phyloP scores from a whole-genome alignment of 1,284 basidiomycete genomes.

The Austroboletus novae-zelandiae region DNA sequence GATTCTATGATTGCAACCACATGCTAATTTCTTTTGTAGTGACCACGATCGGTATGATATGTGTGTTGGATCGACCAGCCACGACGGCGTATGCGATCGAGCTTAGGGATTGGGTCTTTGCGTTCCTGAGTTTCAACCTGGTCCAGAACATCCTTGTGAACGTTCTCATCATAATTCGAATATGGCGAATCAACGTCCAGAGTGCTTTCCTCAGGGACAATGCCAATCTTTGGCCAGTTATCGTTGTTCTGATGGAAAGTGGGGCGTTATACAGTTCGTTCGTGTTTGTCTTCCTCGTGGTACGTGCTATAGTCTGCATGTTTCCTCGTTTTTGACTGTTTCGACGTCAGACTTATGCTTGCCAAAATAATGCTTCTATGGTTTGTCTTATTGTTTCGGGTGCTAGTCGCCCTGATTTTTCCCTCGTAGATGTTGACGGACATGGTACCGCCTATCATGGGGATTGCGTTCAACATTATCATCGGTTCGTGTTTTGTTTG shows the following conservation, averaged over 20 bases:
- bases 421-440: constrained; percentile 8
- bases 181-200: constrained; percentile 5
- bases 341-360: constrained; percentile 2
- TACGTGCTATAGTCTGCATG: neutral
- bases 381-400: neutral
- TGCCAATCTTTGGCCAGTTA: constrained; percentile 4
- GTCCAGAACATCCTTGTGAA: constrained; percentile 9
- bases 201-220: neutral
- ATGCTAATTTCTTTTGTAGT: neutral
- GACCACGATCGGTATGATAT: neutral
- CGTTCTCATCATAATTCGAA: constrained; percentile 5
- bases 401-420: neutral
- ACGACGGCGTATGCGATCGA: constrained; percentile 2
- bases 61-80: neutral
- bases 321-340: neutral
- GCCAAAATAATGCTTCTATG: constrained; percentile 8
- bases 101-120: constrained; percentile 6
- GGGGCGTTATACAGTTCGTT: constrained; percentile 10
- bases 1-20: neutral
- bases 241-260: constrained; percentile 10
- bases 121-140: constrained; percentile 8
- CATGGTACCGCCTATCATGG: constrained; percentile 9
- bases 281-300: constrained; percentile 6
- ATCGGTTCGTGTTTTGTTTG: constrained; percentile 4
- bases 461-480: constrained; percentile 11